A percentile compares a stretch with the other conserved stretches of the same genome.
Conservation (phyloP, 768 basidiomycete species). For the Podaxis sp. region DNA sequence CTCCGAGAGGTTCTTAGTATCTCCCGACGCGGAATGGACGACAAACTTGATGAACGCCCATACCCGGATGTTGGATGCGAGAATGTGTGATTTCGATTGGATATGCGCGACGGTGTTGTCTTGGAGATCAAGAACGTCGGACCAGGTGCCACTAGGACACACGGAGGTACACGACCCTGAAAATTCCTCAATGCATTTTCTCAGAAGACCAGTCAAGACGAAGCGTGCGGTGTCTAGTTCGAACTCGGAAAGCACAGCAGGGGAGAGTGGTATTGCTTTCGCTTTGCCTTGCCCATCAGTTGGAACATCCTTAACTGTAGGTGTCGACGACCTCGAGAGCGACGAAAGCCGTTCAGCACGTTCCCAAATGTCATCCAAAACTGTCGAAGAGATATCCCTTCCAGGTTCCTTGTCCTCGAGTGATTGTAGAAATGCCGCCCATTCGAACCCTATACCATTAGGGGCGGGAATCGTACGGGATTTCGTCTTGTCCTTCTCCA, state of each 20-base stretch:
- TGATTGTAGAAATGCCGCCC: conserved; percentile 11
- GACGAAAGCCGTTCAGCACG: conserved; percentile 26
- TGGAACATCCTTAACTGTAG: not conserved
- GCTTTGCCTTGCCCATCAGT: conserved; percentile 6
- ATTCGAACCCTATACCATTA: not conserved
- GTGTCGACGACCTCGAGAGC: conserved; percentile 5
- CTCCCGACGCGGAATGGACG: conserved; percentile 15
- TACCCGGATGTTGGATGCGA: conserved; percentile 47
- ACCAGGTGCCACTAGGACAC: conserved; percentile 34
- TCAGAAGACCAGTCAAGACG: conserved; percentile 46
- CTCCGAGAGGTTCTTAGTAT: not conserved
- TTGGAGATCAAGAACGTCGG: conserved; percentile 50
- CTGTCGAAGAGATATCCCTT: conserved; percentile 29
- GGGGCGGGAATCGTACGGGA: not conserved
- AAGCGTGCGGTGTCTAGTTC: conserved; percentile 58
- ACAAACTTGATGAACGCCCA: conserved; percentile 47
- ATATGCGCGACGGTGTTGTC: conserved; percentile 49
- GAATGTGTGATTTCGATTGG: conserved; percentile 41
- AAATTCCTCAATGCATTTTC: conserved; percentile 34
- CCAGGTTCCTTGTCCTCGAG: conserved; percentile 21
- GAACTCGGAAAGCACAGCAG: conserved; percentile 38
- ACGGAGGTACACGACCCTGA: conserved; percentile 6
- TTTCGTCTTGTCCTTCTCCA: conserved; percentile 5
- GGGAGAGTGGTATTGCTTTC: conserved; percentile 1
- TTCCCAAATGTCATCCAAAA: conserved; percentile 44